Percentiles rank a stretch among this genome's conserved stretches.
phyloP scores from a whole-genome alignment of 495 filamentous ascomycete genomes.

The Haplographium delicatum region DNA sequence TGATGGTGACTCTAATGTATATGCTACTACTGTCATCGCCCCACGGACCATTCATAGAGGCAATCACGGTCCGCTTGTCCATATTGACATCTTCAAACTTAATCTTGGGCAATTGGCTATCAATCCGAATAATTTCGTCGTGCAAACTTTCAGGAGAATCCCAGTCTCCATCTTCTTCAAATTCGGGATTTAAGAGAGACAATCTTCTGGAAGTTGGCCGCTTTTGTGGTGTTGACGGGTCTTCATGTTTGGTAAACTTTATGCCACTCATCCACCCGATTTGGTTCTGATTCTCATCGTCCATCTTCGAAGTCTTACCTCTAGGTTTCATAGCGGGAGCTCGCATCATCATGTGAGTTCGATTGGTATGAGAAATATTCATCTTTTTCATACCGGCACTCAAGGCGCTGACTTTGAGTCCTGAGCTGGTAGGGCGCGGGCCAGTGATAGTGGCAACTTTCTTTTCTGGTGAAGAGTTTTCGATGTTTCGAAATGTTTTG shows the following conservation, averaged over 20 bases:
- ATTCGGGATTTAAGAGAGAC: constrained; percentile 23
- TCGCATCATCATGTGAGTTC: constrained; percentile 14
- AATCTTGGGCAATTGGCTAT: constrained; percentile 76
- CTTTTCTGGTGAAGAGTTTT: constrained; percentile 38
- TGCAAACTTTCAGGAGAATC: constrained; percentile 74
- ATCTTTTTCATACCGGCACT: constrained; percentile 44
- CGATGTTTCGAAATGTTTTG: constrained; percentile 66
- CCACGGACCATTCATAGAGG: constrained; percentile 87
- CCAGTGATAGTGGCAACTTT: constrained; percentile 44
- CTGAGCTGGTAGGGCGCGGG: constrained; percentile 34
- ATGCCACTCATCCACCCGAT: constrained; percentile 95
- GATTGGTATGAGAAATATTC: constrained; percentile 7
- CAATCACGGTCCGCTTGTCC: constrained; percentile 60
- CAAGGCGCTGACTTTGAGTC: constrained; percentile 28
- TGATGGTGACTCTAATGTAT: constrained; percentile 73
- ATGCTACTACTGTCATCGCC: constrained; percentile 61
- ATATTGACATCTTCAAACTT: constrained; percentile 83
- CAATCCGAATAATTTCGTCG: constrained; percentile 82
- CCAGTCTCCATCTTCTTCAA: constrained; percentile 50
- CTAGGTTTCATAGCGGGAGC: constrained; percentile 37
- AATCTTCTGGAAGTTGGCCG: constrained; percentile 17
- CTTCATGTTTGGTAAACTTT: constrained; percentile 58
- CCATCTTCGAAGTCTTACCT: constrained; percentile 26
- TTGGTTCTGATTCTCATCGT: constrained; percentile 44
- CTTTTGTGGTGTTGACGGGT: constrained; percentile 3